Evolutionary conservation across 75 land plant genomes (phyloP).

Genomic region (Pinus taeda): DNA sequence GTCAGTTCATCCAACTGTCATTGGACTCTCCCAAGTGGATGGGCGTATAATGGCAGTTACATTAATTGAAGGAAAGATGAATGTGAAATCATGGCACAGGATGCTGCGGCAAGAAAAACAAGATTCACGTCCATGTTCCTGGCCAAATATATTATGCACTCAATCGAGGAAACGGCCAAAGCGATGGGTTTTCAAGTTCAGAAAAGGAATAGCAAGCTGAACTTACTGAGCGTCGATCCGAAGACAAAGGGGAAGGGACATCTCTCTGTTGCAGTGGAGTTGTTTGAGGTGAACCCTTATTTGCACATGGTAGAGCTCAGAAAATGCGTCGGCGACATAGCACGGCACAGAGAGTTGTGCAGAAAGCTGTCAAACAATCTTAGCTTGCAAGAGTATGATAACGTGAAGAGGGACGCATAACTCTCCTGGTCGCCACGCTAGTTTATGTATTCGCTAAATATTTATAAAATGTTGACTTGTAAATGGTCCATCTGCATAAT

Average conservation of each 20-base stretch:
- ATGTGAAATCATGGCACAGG: conserved; percentile 20
- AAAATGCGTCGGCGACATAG: conserved; percentile 20
- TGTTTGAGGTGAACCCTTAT: conserved; percentile 60
- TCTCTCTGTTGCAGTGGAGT: conserved; percentile 28
- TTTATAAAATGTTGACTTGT: too few species aligned
- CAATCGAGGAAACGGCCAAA: conserved; percentile 49
- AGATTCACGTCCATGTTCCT: conserved; percentile 64
- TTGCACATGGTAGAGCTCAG: conserved; percentile 55
- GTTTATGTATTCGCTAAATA: too few species aligned
- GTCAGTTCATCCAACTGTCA: too few species aligned
- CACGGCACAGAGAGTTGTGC: conserved; percentile 2
- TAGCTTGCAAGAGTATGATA: background rate
- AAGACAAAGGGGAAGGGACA: conserved; percentile 15
- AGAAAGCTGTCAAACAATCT: background rate
- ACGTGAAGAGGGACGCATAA: too few species aligned
- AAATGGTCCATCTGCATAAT: too few species aligned
- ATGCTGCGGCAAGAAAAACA: conserved; percentile 61
- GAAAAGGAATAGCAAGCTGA: conserved; percentile 60
- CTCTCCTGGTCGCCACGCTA: too few species aligned
- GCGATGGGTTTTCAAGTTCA: conserved; percentile 56
- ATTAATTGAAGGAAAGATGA: too few species aligned
- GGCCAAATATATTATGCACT: conserved; percentile 54
- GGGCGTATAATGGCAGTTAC: too few species aligned
- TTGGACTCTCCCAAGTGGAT: too few species aligned
- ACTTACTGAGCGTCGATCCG: conserved; percentile 26